A percentile compares a stretch with the other conserved stretches of the same genome.
Conservation (phyloP, 129 eudicot genomes). For the Artemisia tridentata region DNA sequence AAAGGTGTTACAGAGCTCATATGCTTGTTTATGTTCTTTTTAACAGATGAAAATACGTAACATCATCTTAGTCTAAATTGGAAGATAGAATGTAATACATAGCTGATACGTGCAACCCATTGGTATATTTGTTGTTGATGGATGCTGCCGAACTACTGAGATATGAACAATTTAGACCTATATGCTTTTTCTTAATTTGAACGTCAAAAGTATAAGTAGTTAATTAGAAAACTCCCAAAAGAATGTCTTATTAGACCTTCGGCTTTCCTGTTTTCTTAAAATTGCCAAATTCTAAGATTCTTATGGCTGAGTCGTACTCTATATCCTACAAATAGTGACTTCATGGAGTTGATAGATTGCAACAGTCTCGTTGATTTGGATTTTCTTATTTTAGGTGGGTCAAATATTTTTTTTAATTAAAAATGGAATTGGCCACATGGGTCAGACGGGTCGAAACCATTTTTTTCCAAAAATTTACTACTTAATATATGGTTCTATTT, state of each 20-base stretch:
- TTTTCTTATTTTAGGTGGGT: not conserved
- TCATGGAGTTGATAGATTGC: not conserved
- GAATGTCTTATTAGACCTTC: not conserved
- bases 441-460: not conserved
- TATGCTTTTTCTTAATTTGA: not conserved
- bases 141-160: not conserved
- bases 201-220: not conserved
- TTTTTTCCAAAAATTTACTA: not conserved
- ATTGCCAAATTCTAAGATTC: not conserved
- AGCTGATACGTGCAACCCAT: not conserved
- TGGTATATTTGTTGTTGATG: not conserved
- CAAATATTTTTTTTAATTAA: not conserved
- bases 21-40: not conserved
- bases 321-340: not conserved
- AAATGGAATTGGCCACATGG: not conserved
- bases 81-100: not conserved
- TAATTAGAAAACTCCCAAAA: not conserved
- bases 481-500: not conserved
- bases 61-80: constrained; percentile 1
- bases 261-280: not conserved
- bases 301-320: not conserved
- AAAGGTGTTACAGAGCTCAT: not conserved
- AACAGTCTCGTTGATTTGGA: not conserved
- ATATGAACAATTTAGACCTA: not conserved
- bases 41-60: not conserved